Conservation (phyloP, 768 basidiomycete species). For the Rhizopogon vinicolor region DNA sequence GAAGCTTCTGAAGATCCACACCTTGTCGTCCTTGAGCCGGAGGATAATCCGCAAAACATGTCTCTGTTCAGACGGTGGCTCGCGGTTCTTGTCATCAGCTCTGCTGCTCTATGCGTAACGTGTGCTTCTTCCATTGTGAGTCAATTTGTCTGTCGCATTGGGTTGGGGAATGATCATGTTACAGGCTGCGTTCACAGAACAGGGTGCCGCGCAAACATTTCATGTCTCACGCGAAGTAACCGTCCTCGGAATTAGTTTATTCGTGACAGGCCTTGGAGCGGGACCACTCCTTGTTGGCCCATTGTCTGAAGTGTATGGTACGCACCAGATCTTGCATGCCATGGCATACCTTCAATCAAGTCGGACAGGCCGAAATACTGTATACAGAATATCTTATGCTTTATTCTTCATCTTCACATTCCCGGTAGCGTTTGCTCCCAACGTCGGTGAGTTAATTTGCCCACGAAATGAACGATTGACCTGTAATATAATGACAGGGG, state of each 20-base stretch:
- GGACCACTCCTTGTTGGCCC: slow-evolving; percentile 35
- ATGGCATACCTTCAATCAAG: background rate
- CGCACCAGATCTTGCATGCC: background rate
- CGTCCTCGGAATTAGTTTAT: slow-evolving; percentile 43
- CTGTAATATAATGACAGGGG: slow-evolving; percentile 29
- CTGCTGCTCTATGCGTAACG: slow-evolving; percentile 45
- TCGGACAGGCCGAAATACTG: slow-evolving; percentile 50
- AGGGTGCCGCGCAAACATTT: slow-evolving; percentile 46
- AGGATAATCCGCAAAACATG: slow-evolving; percentile 40
- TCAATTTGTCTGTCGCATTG: slow-evolving; percentile 1
- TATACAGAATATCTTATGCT: slow-evolving; percentile 59
- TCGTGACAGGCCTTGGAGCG: slow-evolving; percentile 33
- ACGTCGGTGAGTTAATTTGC: slow-evolving; percentile 38
- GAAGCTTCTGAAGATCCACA: slow-evolving; percentile 5
- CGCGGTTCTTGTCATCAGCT: slow-evolving; percentile 40
- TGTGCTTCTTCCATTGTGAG: slow-evolving; percentile 55
- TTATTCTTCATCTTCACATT: slow-evolving; percentile 62
- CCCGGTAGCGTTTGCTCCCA: slow-evolving; percentile 69
- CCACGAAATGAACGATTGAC: background rate
- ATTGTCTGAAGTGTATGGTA: slow-evolving; percentile 35
- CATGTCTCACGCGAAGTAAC: slow-evolving; percentile 50
- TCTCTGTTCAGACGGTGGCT: slow-evolving; percentile 43
- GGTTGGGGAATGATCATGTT: background rate
- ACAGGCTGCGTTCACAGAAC: slow-evolving; percentile 62
- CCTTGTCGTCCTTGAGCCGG: slow-evolving; percentile 33